Evolutionary conservation across 441 rosid species (phyloP).

Genomic region (Erodium texanum): DNA sequence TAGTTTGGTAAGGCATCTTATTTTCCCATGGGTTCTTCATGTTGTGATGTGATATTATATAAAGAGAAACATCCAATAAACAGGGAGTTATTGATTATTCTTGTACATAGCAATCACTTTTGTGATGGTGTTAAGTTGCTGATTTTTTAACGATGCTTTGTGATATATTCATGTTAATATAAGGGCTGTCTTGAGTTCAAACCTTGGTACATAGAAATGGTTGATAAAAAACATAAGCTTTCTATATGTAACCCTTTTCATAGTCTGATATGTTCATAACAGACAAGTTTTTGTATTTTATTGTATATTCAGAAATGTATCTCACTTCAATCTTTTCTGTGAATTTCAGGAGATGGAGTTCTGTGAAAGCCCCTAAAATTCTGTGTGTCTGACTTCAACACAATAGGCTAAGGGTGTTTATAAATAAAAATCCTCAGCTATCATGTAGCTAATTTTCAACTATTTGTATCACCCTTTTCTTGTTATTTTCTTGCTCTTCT

Average conservation of each 20-base stretch:
- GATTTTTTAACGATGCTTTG: not conserved
- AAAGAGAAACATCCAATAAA: not conserved
- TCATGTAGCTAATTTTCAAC: not conserved
- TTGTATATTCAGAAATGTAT: not conserved
- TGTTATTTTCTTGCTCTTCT: not conserved
- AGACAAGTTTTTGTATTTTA: not conserved
- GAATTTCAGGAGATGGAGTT: slow-evolving; percentile 57
- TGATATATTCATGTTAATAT: not conserved
- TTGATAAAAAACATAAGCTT: not conserved
- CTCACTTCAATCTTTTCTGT: slow-evolving; percentile 17
- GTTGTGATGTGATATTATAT: not conserved
- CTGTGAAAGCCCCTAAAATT: slow-evolving; percentile 45
- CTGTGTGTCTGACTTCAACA: slow-evolving; percentile 10
- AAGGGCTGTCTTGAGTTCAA: too few species aligned
- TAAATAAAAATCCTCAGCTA: not conserved
- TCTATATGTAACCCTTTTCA: not conserved
- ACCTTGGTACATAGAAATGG: too few species aligned
- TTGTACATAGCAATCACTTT: not conserved
- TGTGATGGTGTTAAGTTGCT: not conserved
- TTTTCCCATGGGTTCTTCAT: not conserved
- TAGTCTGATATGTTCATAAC: not conserved
- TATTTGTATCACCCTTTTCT: not conserved
- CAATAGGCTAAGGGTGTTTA: not conserved
- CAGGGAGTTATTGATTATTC: not conserved
- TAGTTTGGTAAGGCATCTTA: not conserved